Evolutionary conservation across 768 basidiomycete genomes (phyloP), one percentile per base, ranked within the genome.

Genomic region (Cystofilobasidium macerans): DNA sequence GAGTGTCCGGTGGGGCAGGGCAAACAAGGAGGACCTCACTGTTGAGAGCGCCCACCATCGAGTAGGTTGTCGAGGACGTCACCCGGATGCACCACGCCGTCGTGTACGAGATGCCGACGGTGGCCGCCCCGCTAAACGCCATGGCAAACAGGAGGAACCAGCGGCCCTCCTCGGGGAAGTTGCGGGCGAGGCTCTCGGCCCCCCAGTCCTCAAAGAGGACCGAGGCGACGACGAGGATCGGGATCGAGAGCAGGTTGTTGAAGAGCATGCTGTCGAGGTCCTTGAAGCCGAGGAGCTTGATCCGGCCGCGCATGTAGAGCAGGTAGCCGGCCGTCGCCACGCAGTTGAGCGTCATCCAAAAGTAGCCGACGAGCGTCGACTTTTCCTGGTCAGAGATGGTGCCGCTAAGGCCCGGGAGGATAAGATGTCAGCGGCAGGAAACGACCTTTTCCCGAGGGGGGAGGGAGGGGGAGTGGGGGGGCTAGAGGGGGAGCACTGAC

Each of bases 51-150:
- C 75, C 76, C 61, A 76, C 75, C 75, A 77, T 76, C n/a, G 59
- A 93, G 78, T 97, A 99, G n/a, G 95, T 99, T 53, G 95, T 98
- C 69, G 93, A 97, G 70, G 88, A 89, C 33, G 94, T 97, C 26
- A 86, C 86, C 57, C 95, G 85, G 36, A 99, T 84, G 75, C 95
- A 98, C 95, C 95, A 99, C 13, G 95, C 94, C 11, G 95, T 99
- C 11, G 92, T 91, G 75, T 92, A 99, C 16, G 92, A 97, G 72
- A 99, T 99, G 54, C 90, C 90, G 35, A 95, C 95, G 6, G 95
- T 94, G 7, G 89, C 92, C 0, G 89, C 90, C n/a, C 95, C 95
- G 28, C 94, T 97, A 77, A 98, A 92, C 4, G 84, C 87, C 73
- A 98, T 98, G 2, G 91, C 88, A 69, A 82, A 84, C 26, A 98